phyloP scores from a whole-genome alignment of 177 flowering plant species.

The Vitis hybrid region DNA sequence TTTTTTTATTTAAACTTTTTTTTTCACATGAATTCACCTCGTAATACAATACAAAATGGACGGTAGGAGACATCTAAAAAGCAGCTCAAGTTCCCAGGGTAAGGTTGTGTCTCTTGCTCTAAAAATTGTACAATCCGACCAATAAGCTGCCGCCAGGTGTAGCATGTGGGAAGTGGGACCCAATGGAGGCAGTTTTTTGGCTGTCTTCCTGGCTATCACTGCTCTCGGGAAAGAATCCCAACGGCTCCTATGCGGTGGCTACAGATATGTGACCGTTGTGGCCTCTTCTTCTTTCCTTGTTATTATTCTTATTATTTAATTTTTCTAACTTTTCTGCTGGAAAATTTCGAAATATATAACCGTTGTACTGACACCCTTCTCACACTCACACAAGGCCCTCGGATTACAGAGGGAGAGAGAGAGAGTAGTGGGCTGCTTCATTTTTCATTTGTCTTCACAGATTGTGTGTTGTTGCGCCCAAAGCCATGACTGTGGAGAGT shows the following conservation, averaged over 20 bases:
- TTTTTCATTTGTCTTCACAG: neutral
- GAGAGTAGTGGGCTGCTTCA: neutral
- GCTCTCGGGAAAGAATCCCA: constrained; percentile 23
- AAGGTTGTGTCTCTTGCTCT: no score
- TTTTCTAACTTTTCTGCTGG: no score
- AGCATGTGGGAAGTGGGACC: neutral
- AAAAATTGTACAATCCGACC: no score
- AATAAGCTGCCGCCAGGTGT: no score
- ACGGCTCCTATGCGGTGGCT: constrained; percentile 40
- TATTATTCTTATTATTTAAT: no score
- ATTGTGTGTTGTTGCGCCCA: neutral
- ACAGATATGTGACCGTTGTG: constrained; percentile 48
- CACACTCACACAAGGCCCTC: neutral
- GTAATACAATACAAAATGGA: no score
- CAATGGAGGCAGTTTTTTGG: constrained; percentile 4
- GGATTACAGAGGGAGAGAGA: neutral
- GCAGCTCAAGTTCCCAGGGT: no score
- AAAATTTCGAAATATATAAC: constrained; percentile 17
- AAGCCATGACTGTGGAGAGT: constrained; percentile 27
- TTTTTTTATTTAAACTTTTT: no score
- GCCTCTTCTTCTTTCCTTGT: constrained; percentile 2
- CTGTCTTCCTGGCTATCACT: constrained; percentile 41
- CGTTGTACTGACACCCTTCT: constrained; percentile 12
- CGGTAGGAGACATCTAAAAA: no score
- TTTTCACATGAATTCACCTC: no score